Conservation (phyloP, 2,329 filamentous ascomycete genomes). For the Pseudonectria buxi region DNA sequence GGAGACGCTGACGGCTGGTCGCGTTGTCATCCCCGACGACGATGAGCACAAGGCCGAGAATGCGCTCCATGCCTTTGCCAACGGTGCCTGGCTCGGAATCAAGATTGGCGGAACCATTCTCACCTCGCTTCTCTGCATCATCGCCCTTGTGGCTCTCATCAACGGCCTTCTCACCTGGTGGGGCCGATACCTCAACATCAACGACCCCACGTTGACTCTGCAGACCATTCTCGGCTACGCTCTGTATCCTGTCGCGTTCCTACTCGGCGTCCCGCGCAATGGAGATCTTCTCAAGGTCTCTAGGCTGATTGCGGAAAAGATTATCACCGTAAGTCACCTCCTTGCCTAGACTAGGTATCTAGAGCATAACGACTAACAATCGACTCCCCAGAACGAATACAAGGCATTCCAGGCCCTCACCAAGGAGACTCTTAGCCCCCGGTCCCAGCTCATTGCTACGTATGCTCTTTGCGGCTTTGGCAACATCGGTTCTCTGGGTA, state of each 20-base stretch:
- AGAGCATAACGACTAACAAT: slow-evolving; percentile 1
- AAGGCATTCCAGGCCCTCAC: slow-evolving; percentile 58
- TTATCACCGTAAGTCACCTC: slow-evolving; percentile 55
- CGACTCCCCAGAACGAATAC: slow-evolving; percentile 59
- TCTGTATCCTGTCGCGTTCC: slow-evolving; percentile 70
- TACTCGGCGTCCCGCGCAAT: slow-evolving; percentile 67
- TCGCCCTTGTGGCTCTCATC: slow-evolving; percentile 66
- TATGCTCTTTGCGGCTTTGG: slow-evolving; percentile 81
- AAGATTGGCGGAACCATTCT: slow-evolving; percentile 83
- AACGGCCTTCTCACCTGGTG: slow-evolving; percentile 79
- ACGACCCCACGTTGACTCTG: slow-evolving; percentile 60
- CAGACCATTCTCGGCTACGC: slow-evolving; percentile 71
- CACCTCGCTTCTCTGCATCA: slow-evolving; percentile 73
- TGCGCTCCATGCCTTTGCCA: slow-evolving; percentile 75
- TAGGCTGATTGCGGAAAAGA: slow-evolving; percentile 75
- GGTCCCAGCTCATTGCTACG: slow-evolving; percentile 74
- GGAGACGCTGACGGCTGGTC: slow-evolving; percentile 75
- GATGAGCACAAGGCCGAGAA: slow-evolving; percentile 72
- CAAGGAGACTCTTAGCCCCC: slow-evolving; percentile 55
- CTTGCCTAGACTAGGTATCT: not conserved
- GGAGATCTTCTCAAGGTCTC: slow-evolving; percentile 63
- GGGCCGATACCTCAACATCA: slow-evolving; percentile 71
- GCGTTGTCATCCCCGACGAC: slow-evolving; percentile 74
- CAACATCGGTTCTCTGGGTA: slow-evolving; percentile 81
- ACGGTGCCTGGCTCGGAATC: slow-evolving; percentile 77